These are phyloP conservation scores for Abrus precatorius DNA, from an alignment of 306 rosid species.

Conservation along the genomic window DNA sequence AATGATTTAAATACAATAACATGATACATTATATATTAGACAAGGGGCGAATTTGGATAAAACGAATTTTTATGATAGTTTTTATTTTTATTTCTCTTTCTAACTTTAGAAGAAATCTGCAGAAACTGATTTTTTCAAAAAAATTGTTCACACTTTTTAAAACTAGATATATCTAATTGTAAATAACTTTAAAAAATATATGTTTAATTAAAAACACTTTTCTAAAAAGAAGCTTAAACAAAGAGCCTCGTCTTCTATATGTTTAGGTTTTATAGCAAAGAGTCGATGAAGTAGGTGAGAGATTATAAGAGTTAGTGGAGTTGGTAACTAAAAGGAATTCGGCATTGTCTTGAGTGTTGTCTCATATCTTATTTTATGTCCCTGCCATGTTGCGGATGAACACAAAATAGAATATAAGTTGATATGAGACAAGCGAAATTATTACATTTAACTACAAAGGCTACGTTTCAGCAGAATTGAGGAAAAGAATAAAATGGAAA, in stretches of 20 bases:
- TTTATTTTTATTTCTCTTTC: neutral
- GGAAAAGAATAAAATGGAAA: neutral
- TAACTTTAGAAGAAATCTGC: neutral
- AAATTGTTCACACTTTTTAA: neutral
- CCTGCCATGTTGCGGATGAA: conserved; percentile 10
- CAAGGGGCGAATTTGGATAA: neutral
- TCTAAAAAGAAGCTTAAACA: neutral
- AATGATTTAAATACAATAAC: no score
- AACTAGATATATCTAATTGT: neutral
- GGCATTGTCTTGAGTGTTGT: conserved; percentile 34
- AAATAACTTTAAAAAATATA: neutral
- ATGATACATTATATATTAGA: neutral
- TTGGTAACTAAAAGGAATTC: conserved; percentile 37
- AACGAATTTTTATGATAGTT: neutral
- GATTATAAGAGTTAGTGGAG: conserved; percentile 32
- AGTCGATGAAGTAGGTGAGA: conserved; percentile 36
- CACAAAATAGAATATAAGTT: neutral
- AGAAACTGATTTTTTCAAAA: no score
- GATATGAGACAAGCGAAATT: conserved; percentile 20
- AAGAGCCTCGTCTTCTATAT: neutral
- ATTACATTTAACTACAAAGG: neutral
- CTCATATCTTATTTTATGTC: conserved; percentile 30
- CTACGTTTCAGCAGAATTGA: neutral
- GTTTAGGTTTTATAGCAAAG: conserved; percentile 1
- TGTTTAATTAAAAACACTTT: neutral